Conservation (phyloP, 768 basidiomycete species). For the Russula emetica region DNA sequence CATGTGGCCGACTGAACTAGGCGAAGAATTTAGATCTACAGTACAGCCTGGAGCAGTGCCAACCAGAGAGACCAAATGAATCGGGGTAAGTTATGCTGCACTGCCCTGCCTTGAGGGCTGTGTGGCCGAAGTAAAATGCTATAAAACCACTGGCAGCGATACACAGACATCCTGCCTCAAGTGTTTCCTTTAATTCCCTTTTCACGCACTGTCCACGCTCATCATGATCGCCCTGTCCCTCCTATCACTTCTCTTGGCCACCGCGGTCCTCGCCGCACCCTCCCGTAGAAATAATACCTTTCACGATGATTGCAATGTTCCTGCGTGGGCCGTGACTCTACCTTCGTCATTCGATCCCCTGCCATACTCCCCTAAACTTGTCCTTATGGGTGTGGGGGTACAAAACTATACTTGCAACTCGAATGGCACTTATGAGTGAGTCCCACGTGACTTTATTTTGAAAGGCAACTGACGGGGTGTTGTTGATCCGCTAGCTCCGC, state of each 20-base stretch:
- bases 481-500: conserved; percentile 1
- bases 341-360: neutral
- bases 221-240: neutral
- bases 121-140: neutral
- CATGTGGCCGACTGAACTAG: too few relatives aligned
- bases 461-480: neutral
- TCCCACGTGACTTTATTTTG: neutral
- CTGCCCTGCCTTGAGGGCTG: too few relatives aligned
- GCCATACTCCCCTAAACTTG: neutral
- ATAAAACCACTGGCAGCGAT: neutral
- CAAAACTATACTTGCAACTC: conserved; percentile 15
- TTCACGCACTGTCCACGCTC: neutral
- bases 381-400: conserved; percentile 3
- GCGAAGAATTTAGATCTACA: too few relatives aligned
- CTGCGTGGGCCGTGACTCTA: neutral
- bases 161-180: neutral
- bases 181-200: too few relatives aligned
- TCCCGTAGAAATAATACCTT: neutral
- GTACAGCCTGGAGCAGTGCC: too few relatives aligned
- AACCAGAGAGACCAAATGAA: too few relatives aligned
- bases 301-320: neutral
- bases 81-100: too few relatives aligned
- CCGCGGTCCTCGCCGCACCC: conserved; percentile 1
- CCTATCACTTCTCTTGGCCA: conserved; percentile 4
- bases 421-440: conserved; percentile 12